Conservation (phyloP, 768 basidiomycete species). For the Serendipita vermifera region DNA sequence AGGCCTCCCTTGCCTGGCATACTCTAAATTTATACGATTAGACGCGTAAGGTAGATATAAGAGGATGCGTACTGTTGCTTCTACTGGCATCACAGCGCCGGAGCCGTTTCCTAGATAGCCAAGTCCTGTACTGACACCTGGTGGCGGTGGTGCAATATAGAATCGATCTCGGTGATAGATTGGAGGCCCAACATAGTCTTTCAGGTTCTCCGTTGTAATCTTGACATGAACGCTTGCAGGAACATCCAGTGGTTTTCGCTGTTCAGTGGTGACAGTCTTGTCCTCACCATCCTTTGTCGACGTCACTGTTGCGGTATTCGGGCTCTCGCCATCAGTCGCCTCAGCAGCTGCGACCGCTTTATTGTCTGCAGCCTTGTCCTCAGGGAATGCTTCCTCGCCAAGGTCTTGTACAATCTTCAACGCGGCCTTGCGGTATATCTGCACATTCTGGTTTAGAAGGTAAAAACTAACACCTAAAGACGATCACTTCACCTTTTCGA, state of each 20-base stretch:
- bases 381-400: constrained; percentile 75
- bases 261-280: constrained; percentile 56
- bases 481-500: constrained; percentile 65
- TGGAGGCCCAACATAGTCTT: constrained; percentile 93
- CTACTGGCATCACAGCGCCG: constrained; percentile 94
- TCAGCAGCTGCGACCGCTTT: constrained; percentile 41
- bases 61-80: constrained; percentile 58
- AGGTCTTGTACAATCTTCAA: constrained; percentile 82
- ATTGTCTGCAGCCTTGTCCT: constrained; percentile 31
- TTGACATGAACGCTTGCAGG: constrained; percentile 65
- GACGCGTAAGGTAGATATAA: background rate
- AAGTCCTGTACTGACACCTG: constrained; percentile 88
- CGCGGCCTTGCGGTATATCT: constrained; percentile 97
- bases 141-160: constrained; percentile 66
- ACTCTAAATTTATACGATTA: constrained; percentile 43
- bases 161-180: constrained; percentile 91
- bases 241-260: constrained; percentile 67
- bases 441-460: background rate
- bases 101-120: constrained; percentile 95
- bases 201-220: constrained; percentile 77
- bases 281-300: constrained; percentile 24
- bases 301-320: constrained; percentile 16
- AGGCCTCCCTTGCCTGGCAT: constrained; percentile 94
- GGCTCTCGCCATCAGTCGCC: constrained; percentile 31
- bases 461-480: background rate